Conservation (phyloP, 1,284 basidiomycete genomes). For the Clitocybe nebularis region DNA sequence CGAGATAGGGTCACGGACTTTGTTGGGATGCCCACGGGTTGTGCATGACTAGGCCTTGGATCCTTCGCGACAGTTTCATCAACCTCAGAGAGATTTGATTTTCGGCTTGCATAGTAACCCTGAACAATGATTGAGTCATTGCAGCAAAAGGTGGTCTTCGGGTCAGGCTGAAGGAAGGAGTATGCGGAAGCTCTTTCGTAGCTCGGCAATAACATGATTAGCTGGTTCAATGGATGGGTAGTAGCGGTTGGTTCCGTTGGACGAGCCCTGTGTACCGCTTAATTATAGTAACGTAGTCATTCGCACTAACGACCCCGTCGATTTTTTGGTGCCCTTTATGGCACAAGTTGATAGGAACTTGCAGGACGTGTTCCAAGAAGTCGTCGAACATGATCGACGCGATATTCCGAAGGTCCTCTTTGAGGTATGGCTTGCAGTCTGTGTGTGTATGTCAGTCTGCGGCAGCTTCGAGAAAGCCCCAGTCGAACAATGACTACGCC, state of each 20-base stretch:
- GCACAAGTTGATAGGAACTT: neutral
- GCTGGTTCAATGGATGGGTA: neutral
- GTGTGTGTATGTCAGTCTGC: neutral
- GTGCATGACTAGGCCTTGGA: too few relatives aligned
- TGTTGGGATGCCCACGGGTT: too few relatives aligned
- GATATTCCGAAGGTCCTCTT: neutral
- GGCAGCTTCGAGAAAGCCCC: too few relatives aligned
- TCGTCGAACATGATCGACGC: neutral
- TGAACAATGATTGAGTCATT: neutral
- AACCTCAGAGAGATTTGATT: neutral
- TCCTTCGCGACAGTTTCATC: neutral
- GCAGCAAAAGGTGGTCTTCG: neutral
- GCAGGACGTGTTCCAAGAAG: neutral
- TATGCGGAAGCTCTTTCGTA: neutral
- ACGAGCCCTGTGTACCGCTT: neutral
- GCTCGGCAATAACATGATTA: neutral
- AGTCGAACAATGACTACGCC: too few relatives aligned
- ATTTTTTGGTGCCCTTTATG: neutral
- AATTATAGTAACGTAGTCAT: neutral
- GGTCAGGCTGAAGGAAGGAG: too few relatives aligned
- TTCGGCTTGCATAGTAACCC: neutral
- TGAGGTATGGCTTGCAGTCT: slow-evolving; percentile 1
- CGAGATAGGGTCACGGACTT: too few relatives aligned
- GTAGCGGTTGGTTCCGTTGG: neutral
- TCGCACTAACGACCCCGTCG: neutral